Evolutionary conservation across 2,329 filamentous ascomycete species (phyloP), one percentile per base, ranked within the genome.

Genomic region (Beauveria scarabaeidicola): DNA sequence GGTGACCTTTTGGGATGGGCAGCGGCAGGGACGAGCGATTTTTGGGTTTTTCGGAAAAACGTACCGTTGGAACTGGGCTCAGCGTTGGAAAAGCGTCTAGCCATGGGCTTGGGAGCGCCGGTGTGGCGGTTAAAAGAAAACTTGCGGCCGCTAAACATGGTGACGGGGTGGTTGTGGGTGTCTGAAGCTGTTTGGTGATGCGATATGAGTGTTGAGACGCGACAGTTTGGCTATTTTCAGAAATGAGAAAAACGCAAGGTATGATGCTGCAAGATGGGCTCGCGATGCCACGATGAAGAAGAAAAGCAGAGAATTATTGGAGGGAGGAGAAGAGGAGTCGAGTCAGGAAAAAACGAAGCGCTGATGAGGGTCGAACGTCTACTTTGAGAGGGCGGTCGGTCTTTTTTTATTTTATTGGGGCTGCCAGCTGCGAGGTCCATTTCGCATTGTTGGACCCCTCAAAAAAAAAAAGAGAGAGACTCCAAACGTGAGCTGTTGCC

Each of bases 81-180:
- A 62, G 77, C 78, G 52, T 80, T 76, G 66, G 82, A 86, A 68
- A 85, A 86, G 65, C 83, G 79, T 63, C 83, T 77, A 47, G 72
- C 68, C 41, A 73, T 69, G 44, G 77, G 74, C 68, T 83, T 79
- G 61, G 84, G 84, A 44, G 80, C 78, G 66, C 84, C 84, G 56
- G 84, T 85, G 69, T 85, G 82, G 68, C 83, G 78, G 73, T 87
- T 86, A 74, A 87, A 86, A 63, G 82, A 85, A 72, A 86, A 86
- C 70, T 85, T 85, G 74, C 84, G 81, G 61, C 78, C 78, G 69
- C 75, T 73, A 66, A 82, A 82, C 75, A 81, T 80, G 58, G 19
- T 47, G 36, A 41, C 10, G 32, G 8, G 32, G 8, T 43, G 23
- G 27, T 44, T 6, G 11, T 29, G 15, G 10, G 19, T n/a, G 47